Base-by-base conservation (phyloP, 345 rosid genomes). In the Cochlearia excelsa region DNA sequence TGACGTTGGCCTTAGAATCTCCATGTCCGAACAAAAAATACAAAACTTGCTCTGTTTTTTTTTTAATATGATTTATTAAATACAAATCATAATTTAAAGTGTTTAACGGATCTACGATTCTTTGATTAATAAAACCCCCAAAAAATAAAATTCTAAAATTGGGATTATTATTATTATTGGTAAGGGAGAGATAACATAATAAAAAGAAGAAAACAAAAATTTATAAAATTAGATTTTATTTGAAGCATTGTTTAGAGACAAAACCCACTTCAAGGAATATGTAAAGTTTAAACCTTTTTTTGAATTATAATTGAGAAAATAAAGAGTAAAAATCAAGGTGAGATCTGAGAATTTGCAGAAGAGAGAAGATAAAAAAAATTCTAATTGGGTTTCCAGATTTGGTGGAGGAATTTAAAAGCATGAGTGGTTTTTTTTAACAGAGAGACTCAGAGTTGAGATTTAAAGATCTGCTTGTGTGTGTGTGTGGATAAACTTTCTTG, bases 1-100 rank as follows among this genome's bases (percentile, higher is more conserved):
- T 2, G 89, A 69, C 9, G 81, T 53, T 7, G 88, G 85, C 9
- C 84, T 78, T 30, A 82, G 76, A 68, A 82, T 72, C 80, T 84
- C 92, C 78, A 80, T 81, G 75, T 81, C 88, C 41, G 40, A 28
- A 16, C 23, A 52, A 35, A 46, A n/a, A 28, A 1, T 43, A 7
- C 30, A 40, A 30, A 40, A 26, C 37, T 3, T 33, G 10, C 66
- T 64, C 57, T 71, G 61, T 23, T 37, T 33, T 63, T 39, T 0
- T 51, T 68, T 10, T 29, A 33, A 33, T 2, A 37, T 3, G 2
- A 46, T 27, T 8, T 46, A n/a, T 41, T 43, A 31, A 35, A 54
- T 44, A 50, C 9, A 53, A 60, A 53, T 46, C 55, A 68, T 46
- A 53, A 16, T 61, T 54, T 43, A 53, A 55, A 48, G 11, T 7